A percentile compares a stretch with the other conserved stretches of the same genome.
Evolutionary conservation across 768 basidiomycete genomes (phyloP).

Genomic region (Mrakia hoshinonis): DNA sequence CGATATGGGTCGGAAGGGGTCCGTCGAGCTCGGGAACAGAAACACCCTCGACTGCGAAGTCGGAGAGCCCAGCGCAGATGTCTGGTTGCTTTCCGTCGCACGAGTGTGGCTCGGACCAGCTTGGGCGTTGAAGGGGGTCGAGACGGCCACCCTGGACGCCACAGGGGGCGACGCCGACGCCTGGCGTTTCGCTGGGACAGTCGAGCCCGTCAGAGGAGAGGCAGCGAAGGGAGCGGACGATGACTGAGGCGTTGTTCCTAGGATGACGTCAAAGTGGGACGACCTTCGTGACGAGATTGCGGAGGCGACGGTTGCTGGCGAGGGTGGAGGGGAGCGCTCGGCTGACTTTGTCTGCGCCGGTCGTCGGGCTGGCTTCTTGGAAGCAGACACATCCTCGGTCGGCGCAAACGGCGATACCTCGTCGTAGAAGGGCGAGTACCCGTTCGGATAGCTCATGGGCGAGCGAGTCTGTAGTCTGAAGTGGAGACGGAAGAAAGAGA

Average conservation of each 20-base stretch:
- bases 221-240: not conserved
- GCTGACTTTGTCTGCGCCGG: not conserved
- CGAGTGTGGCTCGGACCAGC: too few relatives aligned
- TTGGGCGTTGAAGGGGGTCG: not conserved
- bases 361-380: too few relatives aligned
- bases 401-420: too few relatives aligned
- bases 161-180: not conserved
- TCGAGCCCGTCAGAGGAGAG: too few relatives aligned
- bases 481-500: too few relatives aligned
- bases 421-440: too few relatives aligned
- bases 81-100: too few relatives aligned
- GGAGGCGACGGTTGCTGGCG: not conserved
- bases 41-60: not conserved
- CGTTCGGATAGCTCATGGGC: too few relatives aligned
- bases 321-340: not conserved
- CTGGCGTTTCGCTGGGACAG: too few relatives aligned
- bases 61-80: not conserved
- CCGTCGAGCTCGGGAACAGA: not conserved
- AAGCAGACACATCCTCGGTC: too few relatives aligned
- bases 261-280: slow-evolving; percentile 14
- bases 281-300: not conserved
- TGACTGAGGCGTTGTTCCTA: not conserved
- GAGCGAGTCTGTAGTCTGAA: too few relatives aligned
- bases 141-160: not conserved
- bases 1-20: not conserved